phyloP scores from a whole-genome alignment of 306 rosid genomes.

The Prunus kanzakura region DNA sequence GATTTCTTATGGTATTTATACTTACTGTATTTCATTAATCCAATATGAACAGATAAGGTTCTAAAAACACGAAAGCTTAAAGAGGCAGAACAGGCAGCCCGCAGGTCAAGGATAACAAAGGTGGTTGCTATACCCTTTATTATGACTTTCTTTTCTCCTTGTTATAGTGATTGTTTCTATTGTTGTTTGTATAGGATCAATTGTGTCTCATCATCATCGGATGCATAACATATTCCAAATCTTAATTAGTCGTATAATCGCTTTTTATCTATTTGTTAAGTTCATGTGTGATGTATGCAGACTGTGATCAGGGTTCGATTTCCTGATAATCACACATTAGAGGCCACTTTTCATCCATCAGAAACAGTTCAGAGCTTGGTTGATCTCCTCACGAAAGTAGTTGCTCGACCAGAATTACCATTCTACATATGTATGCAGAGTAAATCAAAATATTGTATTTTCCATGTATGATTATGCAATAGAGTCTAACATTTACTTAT shows the following conservation, averaged over 20 bases:
- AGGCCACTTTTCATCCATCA: slow-evolving; percentile 78
- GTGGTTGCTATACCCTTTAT: slow-evolving; percentile 27
- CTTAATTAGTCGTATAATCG: background rate
- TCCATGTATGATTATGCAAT: background rate
- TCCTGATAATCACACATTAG: slow-evolving; percentile 89
- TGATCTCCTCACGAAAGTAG: slow-evolving; percentile 71
- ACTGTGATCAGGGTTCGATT: slow-evolving; percentile 81
- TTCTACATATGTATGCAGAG: slow-evolving; percentile 74
- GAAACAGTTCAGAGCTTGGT: slow-evolving; percentile 73
- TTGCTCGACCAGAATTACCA: slow-evolving; percentile 65
- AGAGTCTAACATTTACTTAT: slow-evolving; percentile 16
- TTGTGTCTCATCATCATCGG: background rate
- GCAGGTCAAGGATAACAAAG: slow-evolving; percentile 70
- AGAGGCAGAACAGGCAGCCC: slow-evolving; percentile 87
- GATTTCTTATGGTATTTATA: background rate
- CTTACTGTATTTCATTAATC: background rate
- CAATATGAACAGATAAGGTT: slow-evolving; percentile 51
- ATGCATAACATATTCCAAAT: background rate
- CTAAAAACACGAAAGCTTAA: slow-evolving; percentile 78
- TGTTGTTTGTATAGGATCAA: background rate
- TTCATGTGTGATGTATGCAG: slow-evolving; percentile 44
- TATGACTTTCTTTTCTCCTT: background rate
- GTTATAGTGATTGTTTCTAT: background rate
- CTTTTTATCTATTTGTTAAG: background rate
- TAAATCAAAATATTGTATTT: slow-evolving; percentile 6